Base-by-base conservation (phyloP, 371 early-diverging fungal genomes). In the Mucor indicus region DNA sequence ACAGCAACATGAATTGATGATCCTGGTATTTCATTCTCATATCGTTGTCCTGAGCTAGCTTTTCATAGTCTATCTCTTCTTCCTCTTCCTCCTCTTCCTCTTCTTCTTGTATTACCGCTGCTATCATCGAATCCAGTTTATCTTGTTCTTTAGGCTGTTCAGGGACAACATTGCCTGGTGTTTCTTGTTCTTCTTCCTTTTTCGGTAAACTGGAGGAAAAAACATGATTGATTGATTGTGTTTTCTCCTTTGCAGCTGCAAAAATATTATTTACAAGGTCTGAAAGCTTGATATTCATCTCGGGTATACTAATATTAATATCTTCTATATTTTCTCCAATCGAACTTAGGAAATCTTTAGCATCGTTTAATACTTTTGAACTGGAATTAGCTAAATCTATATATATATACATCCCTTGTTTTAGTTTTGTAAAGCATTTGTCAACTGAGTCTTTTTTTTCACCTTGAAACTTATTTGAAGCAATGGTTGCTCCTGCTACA, bases 1-100 rank as follows among this genome's bases (percentile, higher is more conserved):
- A 95, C 53, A 97, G 63, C 54, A 86, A 70, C 84, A 95, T 87
- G 52, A 97, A 86, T 56, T 84, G 83, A 12, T 79, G 75, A 39
- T 80, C 83, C 13, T 82, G 75, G 16, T 27, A 20, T 35, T 45
- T 45, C 30, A 46, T 46, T 16, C 22, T 54, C 4, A 22, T 29
- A 20, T 27, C 40, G 32, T 22, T 37, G 27, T 46, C 24, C 35
- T 40, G 20, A 4, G 31, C 38, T 15, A 38, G 15, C 10, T 20
- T 22, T 19, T 47, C 36, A 21, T 55, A 36, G 24, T 51, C 31
- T 48, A 53, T 24, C 38, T 55, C 39, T 15, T 48, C 21, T 49
- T 37, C 38, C 23, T 35, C 30, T 16, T 44, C 44, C 33, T 44
- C 27, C 38, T 44, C 27, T 30, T 32, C 44, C 15, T n/a, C 30